Conservation (phyloP, 2,329 filamentous ascomycete species). For the Claviceps paspali region DNA sequence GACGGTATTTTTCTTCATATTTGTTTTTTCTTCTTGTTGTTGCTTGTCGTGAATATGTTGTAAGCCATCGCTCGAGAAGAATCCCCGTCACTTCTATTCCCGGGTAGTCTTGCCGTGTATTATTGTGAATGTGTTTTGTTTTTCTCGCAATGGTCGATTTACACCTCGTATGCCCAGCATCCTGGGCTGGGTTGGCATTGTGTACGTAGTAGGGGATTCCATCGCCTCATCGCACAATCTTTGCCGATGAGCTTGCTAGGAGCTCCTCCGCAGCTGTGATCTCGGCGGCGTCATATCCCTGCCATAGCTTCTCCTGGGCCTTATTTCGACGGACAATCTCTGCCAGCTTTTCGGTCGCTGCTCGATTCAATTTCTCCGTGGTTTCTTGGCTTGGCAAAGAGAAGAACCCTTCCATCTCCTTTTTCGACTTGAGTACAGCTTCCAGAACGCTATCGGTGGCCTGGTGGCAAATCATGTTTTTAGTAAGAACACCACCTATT, state of each 20-base stretch:
- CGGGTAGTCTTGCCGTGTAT: not conserved
- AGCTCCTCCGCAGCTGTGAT: constrained; percentile 56
- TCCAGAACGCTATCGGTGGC: constrained; percentile 34
- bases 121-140: not conserved
- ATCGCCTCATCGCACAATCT: constrained; percentile 25
- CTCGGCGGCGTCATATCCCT: constrained; percentile 58
- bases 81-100: not conserved
- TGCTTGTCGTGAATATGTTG: not conserved
- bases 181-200: not conserved
- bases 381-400: constrained; percentile 40
- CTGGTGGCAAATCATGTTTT: constrained; percentile 16
- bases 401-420: constrained; percentile 35
- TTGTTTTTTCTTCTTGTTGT: too few relatives aligned
- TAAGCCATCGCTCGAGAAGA: not conserved
- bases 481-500: not conserved
- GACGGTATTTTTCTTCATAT: too few relatives aligned
- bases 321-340: constrained; percentile 57
- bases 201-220: not conserved
- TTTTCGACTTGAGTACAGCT: constrained; percentile 26
- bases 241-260: constrained; percentile 36
- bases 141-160: not conserved
- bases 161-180: not conserved
- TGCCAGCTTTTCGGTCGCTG: constrained; percentile 57
- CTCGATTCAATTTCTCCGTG: constrained; percentile 52
- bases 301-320: constrained; percentile 49